These are phyloP conservation scores for Scleroderma bovista DNA, from an alignment of 768 basidiomycete species.

Conservation along the genomic window DNA sequence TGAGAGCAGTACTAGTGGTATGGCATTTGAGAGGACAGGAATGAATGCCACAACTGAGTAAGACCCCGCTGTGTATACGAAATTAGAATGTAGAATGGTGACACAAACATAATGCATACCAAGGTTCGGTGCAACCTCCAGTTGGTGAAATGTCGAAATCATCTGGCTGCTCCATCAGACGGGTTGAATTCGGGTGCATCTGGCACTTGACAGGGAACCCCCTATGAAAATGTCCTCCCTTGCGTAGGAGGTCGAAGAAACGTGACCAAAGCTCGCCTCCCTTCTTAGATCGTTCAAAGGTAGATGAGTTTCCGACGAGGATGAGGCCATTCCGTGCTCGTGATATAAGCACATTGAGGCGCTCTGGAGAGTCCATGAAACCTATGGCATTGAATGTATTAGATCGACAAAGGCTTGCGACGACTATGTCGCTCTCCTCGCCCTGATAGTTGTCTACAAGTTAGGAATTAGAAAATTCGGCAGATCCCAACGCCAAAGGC, in stretches of 20 bases:
- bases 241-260: slow-evolving; percentile 41
- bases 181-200: slow-evolving; percentile 41
- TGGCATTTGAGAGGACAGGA: slow-evolving; percentile 59
- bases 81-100: background rate
- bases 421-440: slow-evolving; percentile 66
- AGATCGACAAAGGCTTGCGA: slow-evolving; percentile 56
- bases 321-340: slow-evolving; percentile 62
- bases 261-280: slow-evolving; percentile 47
- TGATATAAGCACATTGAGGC: slow-evolving; percentile 66
- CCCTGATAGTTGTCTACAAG: slow-evolving; percentile 68
- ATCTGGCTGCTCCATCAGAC: slow-evolving; percentile 33
- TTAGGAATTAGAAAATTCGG: background rate
- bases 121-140: slow-evolving; percentile 56
- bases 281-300: slow-evolving; percentile 48
- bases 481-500: slow-evolving; percentile 2
- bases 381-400: slow-evolving; percentile 54
- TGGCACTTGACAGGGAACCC: slow-evolving; percentile 59
- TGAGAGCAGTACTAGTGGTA: slow-evolving; percentile 46
- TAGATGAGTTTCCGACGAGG: slow-evolving; percentile 58
- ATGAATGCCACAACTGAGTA: slow-evolving; percentile 49
- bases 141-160: slow-evolving; percentile 56
- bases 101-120: slow-evolving; percentile 34
- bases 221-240: slow-evolving; percentile 43
- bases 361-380: slow-evolving; percentile 67
- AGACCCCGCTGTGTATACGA: slow-evolving; percentile 33